A percentile compares a stretch with the other conserved stretches of the same genome.
Evolutionary conservation across 352 stramenopile species (phyloP).

Genomic region (Phytophthora crassamura): DNA sequence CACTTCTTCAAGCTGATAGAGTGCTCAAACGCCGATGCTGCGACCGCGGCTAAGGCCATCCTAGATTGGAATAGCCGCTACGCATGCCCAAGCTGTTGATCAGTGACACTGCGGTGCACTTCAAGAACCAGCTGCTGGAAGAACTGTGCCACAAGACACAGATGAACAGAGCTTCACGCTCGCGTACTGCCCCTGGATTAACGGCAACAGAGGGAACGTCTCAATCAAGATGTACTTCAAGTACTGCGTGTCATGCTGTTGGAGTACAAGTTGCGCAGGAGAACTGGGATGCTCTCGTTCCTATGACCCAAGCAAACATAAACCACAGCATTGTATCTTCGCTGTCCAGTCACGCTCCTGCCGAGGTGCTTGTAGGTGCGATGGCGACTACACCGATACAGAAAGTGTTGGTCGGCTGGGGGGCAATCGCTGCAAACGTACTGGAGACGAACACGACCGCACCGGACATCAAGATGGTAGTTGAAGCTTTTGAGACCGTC

Average conservation of each 20-base stretch:
- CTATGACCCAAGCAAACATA: constrained; percentile 14
- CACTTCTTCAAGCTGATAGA: constrained; percentile 11
- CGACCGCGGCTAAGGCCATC: not conserved
- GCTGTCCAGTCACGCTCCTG: constrained; percentile 3
- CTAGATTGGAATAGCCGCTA: constrained; percentile 16
- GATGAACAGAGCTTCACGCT: constrained; percentile 5
- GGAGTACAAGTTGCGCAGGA: constrained; percentile 14
- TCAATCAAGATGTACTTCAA: constrained; percentile 13
- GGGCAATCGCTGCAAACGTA: constrained; percentile 3
- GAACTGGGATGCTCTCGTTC: constrained; percentile 6
- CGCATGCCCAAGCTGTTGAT: constrained; percentile 7
- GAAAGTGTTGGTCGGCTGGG: constrained; percentile 8
- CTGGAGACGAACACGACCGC: not conserved
- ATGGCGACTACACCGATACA: constrained; percentile 9
- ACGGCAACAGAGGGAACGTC: constrained; percentile 9
- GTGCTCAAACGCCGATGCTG: constrained; percentile 3
- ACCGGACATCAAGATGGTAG: not conserved
- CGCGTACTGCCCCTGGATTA: constrained; percentile 11
- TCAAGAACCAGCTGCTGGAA: constrained; percentile 16
- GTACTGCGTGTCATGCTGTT: constrained; percentile 14
- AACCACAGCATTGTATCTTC: constrained; percentile 13
- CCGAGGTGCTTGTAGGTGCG: constrained; percentile 12
- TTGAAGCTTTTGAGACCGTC: constrained; percentile 1
- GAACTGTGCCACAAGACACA: constrained; percentile 12
- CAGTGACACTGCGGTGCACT: constrained; percentile 10